A percentile compares a stretch with the other conserved stretches of the same genome.
Evolutionary conservation across 2,329 filamentous ascomycete species (phyloP).

Genomic region (Bimuria novae-zelandiae): DNA sequence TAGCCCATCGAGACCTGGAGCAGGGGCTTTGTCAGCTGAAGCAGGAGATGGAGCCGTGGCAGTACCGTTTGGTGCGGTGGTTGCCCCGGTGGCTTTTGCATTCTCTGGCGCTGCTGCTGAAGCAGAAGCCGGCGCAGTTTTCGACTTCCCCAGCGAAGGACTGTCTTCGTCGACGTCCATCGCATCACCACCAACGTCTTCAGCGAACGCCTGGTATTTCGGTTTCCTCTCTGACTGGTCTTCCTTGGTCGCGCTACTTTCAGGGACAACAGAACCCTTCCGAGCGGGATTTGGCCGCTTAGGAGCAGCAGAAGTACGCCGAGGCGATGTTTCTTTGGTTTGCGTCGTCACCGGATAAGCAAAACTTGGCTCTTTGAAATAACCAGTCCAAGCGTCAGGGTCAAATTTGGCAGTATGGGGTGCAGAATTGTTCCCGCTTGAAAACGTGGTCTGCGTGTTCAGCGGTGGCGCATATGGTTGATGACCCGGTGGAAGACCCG

Average conservation of each 20-base stretch:
- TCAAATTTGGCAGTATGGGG: constrained; percentile 47
- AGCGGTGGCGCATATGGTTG: constrained; percentile 29
- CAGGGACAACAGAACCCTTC: constrained; percentile 38
- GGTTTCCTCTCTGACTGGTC: constrained; percentile 32
- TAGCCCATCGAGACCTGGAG: constrained; percentile 49
- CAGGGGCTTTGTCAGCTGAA: constrained; percentile 17
- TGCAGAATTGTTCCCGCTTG: constrained; percentile 23
- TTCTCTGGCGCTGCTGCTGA: constrained; percentile 12
- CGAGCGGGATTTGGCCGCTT: constrained; percentile 35
- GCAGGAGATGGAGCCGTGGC: constrained; percentile 21
- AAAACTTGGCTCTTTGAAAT: constrained; percentile 51
- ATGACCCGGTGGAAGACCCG: no score
- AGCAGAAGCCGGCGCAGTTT: constrained; percentile 11
- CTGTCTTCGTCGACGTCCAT: constrained; percentile 55
- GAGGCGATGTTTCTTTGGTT: constrained; percentile 37
- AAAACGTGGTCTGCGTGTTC: constrained; percentile 24
- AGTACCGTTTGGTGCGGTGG: constrained; percentile 22
- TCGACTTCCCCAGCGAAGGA: constrained; percentile 24
- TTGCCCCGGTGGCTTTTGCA: constrained; percentile 8
- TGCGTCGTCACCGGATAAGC: constrained; percentile 29
- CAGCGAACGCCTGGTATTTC: constrained; percentile 38
- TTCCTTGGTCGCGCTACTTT: constrained; percentile 34
- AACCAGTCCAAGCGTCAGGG: constrained; percentile 49
- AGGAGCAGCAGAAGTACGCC: constrained; percentile 31
- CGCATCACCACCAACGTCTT: constrained; percentile 45